phyloP scores from a whole-genome alignment of 2,329 filamentous ascomycete genomes.

The Fusarium robinianum region DNA sequence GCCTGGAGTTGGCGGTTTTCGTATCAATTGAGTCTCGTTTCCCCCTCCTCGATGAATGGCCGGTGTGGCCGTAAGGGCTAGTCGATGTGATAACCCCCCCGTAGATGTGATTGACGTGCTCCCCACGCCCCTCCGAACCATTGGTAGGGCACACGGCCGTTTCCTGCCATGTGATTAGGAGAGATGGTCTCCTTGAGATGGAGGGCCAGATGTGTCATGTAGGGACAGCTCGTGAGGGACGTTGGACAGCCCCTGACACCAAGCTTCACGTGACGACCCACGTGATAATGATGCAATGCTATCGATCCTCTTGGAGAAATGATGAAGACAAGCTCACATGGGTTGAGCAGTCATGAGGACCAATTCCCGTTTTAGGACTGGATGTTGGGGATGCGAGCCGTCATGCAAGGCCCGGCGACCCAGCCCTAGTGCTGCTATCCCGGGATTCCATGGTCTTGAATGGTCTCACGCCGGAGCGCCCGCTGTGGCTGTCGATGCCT shows the following conservation, averaged over 20 bases:
- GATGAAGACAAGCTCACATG: no score
- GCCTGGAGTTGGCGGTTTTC: constrained; percentile 33
- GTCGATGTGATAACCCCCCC: constrained; percentile 36
- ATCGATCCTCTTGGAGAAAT: no score
- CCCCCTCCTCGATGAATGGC: constrained; percentile 18
- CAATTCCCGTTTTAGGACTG: constrained; percentile 2
- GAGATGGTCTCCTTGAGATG: constrained; percentile 20
- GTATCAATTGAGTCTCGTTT: constrained; percentile 35
- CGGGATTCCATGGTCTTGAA: neutral
- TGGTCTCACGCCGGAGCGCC: constrained; percentile 19
- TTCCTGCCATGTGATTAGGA: constrained; percentile 30
- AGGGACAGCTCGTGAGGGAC: constrained; percentile 16
- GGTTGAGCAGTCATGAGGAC: neutral
- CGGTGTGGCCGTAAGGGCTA: constrained; percentile 15
- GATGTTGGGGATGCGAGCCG: neutral
- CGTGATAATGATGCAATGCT: constrained; percentile 7
- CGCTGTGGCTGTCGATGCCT: constrained; percentile 5
- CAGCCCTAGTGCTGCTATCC: neutral
- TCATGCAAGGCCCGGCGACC: neutral
- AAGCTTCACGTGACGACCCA: constrained; percentile 26
- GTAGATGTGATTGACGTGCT: constrained; percentile 31
- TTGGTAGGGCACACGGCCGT: constrained; percentile 15
- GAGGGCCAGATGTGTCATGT: constrained; percentile 8
- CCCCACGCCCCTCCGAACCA: constrained; percentile 27
- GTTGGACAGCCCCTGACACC: constrained; percentile 23